Base-by-base conservation (phyloP, 257 asterid species). In the Vinca minor region DNA sequence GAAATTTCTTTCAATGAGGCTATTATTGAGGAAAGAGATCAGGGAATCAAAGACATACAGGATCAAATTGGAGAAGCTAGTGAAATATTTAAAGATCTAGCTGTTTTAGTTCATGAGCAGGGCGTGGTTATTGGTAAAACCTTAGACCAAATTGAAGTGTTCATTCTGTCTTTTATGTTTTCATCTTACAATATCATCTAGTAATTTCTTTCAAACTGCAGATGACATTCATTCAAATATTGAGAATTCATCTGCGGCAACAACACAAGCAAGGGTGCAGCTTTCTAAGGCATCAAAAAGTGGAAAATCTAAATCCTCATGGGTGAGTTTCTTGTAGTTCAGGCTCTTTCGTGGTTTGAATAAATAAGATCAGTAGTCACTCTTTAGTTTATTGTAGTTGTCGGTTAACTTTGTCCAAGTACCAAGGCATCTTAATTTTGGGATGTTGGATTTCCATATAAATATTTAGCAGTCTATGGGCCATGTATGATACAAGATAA, bases 11-110 rank as follows among this genome's bases (percentile, higher is more conserved):
- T 64, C 39, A 57, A 56, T 36, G 70, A 71, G 66, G 69, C 70
- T 47, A 57, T 71, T n/a, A 64, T 71, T 38, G 75, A 64, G n/a
- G 71, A 71, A 64, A 71, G 75, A 57, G 75, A 71, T 0, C 70
- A 47, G 62, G 75, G 71, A 6, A 64, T 71, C 35, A 64, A 41
- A 41, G 75, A 71, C 56, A 70, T 71, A 57, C 66, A 64, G 47
- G 70, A 57, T 38, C 75, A 71, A 59, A 71, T 71, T 57, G 70
- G 66, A 35, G 66, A 71, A 58, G 75, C 70, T 10, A 64, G 64
- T 57, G 75, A 71, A 59, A 71, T 71, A 23, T 71, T 71, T 59
- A 56, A 59, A 52, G 74, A 70, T 47, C 69, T 70, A 41, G 74
- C 74, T 41, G 74, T 63, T 45, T 58, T 63, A 55, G 74, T 70